Base-by-base conservation (phyloP, 345 rosid species). In the Gossypium longicalyx region DNA sequence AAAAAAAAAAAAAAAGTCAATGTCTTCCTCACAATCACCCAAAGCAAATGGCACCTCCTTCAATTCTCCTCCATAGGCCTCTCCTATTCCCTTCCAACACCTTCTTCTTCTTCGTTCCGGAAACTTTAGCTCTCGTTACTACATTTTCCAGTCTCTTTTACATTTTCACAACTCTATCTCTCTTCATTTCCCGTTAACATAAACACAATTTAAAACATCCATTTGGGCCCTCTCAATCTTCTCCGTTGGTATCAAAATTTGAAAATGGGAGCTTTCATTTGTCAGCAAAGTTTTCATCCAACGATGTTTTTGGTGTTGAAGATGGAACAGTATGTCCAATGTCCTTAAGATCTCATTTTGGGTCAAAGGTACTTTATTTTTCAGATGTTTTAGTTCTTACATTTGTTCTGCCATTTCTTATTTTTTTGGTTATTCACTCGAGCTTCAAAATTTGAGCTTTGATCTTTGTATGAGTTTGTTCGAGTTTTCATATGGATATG, bases 91-190 rank as follows among this genome's bases (percentile, higher is more conserved):
- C 76, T 34, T 64, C 62, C 62, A 44, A 82, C 62, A 69, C 73
- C 38, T 29, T 29, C 38, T 29, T 29, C 73, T 77, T 86, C 76
- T 83, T 86, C 64, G 49, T 86, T 9, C 87, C 92, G 71, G 72
- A 87, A 11, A 56, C 78, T 76, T 67, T 88, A 67, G 89, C 87
- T 70, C 89, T 88, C 75, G 25, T 80, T n/a, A 80, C 92, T 52
- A 71, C 83, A 51, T 74, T 86, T 61, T 72, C 80, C 75, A 67
- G 86, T 77, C 81, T 88, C 74, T 64, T 85, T 67, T 82, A 86
- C 73, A 71, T 88, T 73, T 85, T 75, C 83, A 63, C 80, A 10
- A 84, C 92, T 47, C 83, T 89, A 13, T 76, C 59, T 73, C 73
- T 88, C 77, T 81, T 78, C 84, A 71, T 53, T 69, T 9, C 78